Evolutionary conservation across 768 basidiomycete genomes (phyloP), one percentile per base, ranked within the genome.

Genomic region (Strobilomyces dryophilus): DNA sequence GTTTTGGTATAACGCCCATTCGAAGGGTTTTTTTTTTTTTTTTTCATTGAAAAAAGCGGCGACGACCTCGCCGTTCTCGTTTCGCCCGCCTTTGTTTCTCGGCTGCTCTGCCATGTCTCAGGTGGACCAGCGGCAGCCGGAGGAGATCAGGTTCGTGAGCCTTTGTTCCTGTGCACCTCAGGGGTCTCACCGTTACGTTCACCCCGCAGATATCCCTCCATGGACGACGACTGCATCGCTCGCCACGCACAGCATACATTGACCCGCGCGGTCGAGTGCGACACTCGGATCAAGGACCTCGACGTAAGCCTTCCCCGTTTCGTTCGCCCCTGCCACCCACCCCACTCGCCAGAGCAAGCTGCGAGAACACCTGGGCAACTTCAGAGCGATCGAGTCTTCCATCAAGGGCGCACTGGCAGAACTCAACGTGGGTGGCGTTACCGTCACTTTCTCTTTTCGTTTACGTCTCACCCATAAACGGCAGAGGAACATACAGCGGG

Each of bases 301-400:
- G 82, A 85, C 71, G 84, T 82, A 47, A 54, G 59, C 40, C 47
- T 15, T 15, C 8, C 0, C 26, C 24, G 24, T 11, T 6, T 12
- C 2, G 5, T 10, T 10, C 32, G 8, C 9, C 3, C 14, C 12
- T 27, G 8, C 32, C 39, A 51, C 20, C 31, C 53, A 27, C 9
- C 45, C 47, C 27, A 29, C 18, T 29, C 53, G 27, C 20, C 36
- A 89, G 87, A 76, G 76, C 47, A 81, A 79, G 63, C 77, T 91
- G 21, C 77, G 83, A 37, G 83, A 87, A 59, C 80, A 83, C 63
- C 71, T 90, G 50, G 83, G 83, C 61, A 89, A 89, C 63, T 89
- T 88, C 50, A 75, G 85, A 49, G 83, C 84, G 17, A 83, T 90
- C 55, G 85, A 90, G 58, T 78, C 79, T 55, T 77, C 82, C 24